phyloP scores from a whole-genome alignment of 2,329 filamentous ascomycete species.

The Elsinoe australis region DNA sequence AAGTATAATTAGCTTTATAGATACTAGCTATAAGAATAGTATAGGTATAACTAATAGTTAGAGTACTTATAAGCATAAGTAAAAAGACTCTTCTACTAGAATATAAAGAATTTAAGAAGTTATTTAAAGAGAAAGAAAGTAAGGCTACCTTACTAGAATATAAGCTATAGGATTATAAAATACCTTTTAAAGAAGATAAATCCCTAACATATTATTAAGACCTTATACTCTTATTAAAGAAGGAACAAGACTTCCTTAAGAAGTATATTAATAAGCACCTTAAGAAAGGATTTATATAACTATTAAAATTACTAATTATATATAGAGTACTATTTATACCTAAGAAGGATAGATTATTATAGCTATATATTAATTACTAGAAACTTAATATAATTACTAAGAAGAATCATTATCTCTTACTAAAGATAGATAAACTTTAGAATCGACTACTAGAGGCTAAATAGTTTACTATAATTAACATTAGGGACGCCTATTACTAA shows the following conservation, averaged over 20 bases:
- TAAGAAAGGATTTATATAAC: neutral
- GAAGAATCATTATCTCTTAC: constrained; percentile 28
- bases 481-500: constrained; percentile 24
- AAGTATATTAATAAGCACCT: constrained; percentile 1
- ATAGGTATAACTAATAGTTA: neutral
- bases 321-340: constrained; percentile 19
- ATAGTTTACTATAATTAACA: constrained; percentile 24
- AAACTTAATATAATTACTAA: constrained; percentile 28
- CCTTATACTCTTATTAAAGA: constrained; percentile 6
- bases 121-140: neutral
- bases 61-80: neutral
- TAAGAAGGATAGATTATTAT: constrained; percentile 21
- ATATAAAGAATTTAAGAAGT: constrained; percentile 1
- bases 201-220: constrained; percentile 7
- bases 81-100: neutral
- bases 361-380: constrained; percentile 29
- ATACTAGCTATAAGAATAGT: neutral
- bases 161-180: constrained; percentile 1
- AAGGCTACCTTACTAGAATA: neutral
- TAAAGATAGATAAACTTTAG: constrained; percentile 25
- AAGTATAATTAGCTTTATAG: neutral
- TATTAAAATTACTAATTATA: neutral
- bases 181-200: constrained; percentile 5
- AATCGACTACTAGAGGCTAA: constrained; percentile 21
- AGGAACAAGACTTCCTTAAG: constrained; percentile 3